Evolutionary conservation across 257 asterid species (phyloP).

Genomic region (Jacaranda copaia): DNA sequence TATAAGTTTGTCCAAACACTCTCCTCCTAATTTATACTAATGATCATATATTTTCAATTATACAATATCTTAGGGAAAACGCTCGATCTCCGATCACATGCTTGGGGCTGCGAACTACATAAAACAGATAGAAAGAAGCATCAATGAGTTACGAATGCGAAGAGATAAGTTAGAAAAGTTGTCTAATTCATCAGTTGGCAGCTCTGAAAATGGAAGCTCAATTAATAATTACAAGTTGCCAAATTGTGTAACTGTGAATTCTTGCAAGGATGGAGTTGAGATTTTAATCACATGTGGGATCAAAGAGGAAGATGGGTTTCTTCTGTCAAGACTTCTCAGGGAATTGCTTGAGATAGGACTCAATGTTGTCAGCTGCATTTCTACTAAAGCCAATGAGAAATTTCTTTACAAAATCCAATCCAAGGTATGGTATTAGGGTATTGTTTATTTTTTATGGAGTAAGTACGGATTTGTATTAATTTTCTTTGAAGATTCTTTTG

Average conservation of each 20-base stretch:
- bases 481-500: no score
- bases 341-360: constrained; percentile 45
- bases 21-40: no score
- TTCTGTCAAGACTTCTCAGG: constrained; percentile 49
- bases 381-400: constrained; percentile 44
- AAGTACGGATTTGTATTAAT: no score
- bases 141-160: constrained; percentile 39
- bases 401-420: constrained; percentile 49
- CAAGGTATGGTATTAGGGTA: constrained; percentile 47
- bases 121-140: constrained; percentile 46
- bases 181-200: neutral
- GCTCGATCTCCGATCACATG: constrained; percentile 59
- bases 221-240: neutral
- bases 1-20: no score
- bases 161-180: constrained; percentile 47
- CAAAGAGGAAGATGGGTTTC: constrained; percentile 22
- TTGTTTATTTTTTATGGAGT: no score
- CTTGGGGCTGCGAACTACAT: constrained; percentile 57
- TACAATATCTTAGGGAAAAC: constrained; percentile 52
- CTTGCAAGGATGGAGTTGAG: constrained; percentile 49
- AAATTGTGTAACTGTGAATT: constrained; percentile 42
- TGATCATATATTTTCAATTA: neutral
- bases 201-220: neutral
- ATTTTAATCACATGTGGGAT: constrained; percentile 41
- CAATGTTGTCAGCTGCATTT: constrained; percentile 46